A percentile compares a stretch with the other conserved stretches of the same genome.
Conservation (phyloP, 1,139 yeast genomes). For the Pichia sp. region DNA sequence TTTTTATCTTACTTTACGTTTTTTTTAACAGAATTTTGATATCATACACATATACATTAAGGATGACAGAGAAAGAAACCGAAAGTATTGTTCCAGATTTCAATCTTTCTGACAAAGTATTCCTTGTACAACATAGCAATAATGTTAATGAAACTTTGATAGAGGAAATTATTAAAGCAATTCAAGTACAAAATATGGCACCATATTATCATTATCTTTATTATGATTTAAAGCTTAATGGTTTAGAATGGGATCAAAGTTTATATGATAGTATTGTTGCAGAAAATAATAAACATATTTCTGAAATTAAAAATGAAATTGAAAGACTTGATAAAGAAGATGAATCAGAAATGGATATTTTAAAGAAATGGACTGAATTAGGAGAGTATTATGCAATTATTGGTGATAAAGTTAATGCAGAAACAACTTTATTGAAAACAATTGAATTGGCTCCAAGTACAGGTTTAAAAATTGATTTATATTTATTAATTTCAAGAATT, state of each 20-base stretch:
- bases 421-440: constrained; percentile 65
- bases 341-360: constrained; percentile 82
- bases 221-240: constrained; percentile 38
- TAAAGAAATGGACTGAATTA: constrained; percentile 68
- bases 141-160: constrained; percentile 31
- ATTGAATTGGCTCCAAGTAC: constrained; percentile 76
- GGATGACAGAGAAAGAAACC: background rate
- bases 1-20: too few species aligned
- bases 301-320: constrained; percentile 54
- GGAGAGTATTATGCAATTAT: constrained; percentile 86
- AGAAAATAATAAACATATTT: constrained; percentile 50
- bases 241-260: constrained; percentile 50
- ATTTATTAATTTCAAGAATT: constrained; percentile 73
- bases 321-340: constrained; percentile 78
- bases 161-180: constrained; percentile 43
- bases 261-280: constrained; percentile 46
- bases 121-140: constrained; percentile 36
- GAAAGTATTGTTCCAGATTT: constrained; percentile 58
- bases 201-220: constrained; percentile 77
- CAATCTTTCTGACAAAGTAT: constrained; percentile 70
- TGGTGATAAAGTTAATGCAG: constrained; percentile 76
- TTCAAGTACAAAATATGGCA: constrained; percentile 61
- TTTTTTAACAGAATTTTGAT: background rate
- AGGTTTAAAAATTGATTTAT: constrained; percentile 84
- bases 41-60: background rate